Evolutionary conservation across 1,284 basidiomycete species (phyloP).

Genomic region (Microbotryum lychnidis-dioicae): DNA sequence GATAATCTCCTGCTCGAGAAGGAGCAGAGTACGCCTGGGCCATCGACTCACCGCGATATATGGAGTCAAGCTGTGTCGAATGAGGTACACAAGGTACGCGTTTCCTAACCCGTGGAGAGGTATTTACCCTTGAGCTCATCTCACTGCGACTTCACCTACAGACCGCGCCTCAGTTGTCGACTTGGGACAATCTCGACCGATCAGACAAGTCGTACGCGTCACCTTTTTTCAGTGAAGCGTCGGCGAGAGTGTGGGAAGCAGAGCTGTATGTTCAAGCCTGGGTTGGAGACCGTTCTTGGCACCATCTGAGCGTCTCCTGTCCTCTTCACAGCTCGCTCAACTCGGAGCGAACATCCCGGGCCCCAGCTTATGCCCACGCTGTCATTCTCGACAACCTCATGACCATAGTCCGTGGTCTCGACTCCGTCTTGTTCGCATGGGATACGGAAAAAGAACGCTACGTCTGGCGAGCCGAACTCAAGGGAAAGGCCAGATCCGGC

Average conservation of each 20-base stretch:
- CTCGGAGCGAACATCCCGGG: neutral
- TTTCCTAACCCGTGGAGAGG: too few species aligned
- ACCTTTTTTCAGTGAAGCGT: neutral
- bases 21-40: too few species aligned
- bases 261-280: neutral
- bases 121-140: too few species aligned
- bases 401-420: neutral
- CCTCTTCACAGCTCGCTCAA: neutral
- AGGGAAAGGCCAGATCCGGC: neutral
- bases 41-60: too few species aligned
- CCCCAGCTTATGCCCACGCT: neutral
- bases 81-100: too few species aligned
- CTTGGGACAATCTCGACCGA: slow-evolving; percentile 1
- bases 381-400: neutral
- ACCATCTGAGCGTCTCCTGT: neutral
- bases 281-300: too few species aligned
- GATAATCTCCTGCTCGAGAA: too few species aligned
- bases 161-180: neutral
- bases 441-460: neutral
- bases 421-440: slow-evolving; percentile 7
- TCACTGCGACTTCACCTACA: too few species aligned
- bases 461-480: slow-evolving; percentile 3
- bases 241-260: neutral
- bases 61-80: too few species aligned
- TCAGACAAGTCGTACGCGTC: neutral